Evolutionary conservation across 768 basidiomycete species (phyloP).

Genomic region (Cystobasidium onofrii): DNA sequence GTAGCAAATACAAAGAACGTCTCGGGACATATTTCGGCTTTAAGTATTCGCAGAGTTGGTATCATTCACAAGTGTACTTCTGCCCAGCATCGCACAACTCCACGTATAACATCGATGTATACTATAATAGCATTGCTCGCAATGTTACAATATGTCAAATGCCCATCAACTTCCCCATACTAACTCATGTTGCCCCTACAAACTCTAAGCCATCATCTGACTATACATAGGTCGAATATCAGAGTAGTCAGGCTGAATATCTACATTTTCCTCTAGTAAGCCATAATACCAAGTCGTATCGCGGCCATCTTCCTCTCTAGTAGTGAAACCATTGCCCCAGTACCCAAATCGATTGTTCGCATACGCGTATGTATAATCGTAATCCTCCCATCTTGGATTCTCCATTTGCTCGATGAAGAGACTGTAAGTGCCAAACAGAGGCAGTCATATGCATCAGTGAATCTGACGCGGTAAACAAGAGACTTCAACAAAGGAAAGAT

Average conservation of each 20-base stretch:
- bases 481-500: not conserved
- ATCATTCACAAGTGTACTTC: not conserved
- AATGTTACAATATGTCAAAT: too few species aligned
- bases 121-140: not conserved
- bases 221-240: conserved; percentile 11
- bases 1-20: too few species aligned
- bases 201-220: not conserved
- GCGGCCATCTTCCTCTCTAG: conserved; percentile 36
- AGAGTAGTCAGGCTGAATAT: conserved; percentile 23
- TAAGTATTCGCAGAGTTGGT: too few species aligned
- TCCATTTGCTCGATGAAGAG: conserved; percentile 33
- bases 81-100: not conserved
- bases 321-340: conserved; percentile 38
- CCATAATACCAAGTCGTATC: conserved; percentile 28
- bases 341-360: conserved; percentile 36
- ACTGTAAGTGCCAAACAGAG: not conserved
- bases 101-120: too few species aligned
- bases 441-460: too few species aligned
- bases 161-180: not conserved
- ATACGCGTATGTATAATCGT: conserved; percentile 25
- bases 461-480: too few species aligned
- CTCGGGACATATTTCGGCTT: too few species aligned
- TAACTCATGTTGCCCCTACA: not conserved
- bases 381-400: conserved; percentile 38
- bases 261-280: not conserved